phyloP scores from a whole-genome alignment of 495 filamentous ascomycete species.

The Sordaria brevicollis region DNA sequence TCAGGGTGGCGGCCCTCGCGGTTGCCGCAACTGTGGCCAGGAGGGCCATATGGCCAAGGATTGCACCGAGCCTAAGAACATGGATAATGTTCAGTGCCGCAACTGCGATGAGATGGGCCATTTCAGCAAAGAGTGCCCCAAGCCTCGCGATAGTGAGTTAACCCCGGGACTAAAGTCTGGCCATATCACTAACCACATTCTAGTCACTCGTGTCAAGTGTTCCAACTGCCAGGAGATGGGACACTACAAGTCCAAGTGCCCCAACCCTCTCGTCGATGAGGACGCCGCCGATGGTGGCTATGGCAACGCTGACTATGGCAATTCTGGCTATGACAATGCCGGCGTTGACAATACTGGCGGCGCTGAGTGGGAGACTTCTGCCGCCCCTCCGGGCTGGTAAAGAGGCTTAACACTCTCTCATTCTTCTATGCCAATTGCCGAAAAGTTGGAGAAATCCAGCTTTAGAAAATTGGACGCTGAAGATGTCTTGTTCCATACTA shows the following conservation, averaged over 20 bases:
- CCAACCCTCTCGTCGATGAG: constrained; percentile 31
- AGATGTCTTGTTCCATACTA: background rate
- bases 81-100: constrained; percentile 52
- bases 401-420: background rate
- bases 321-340: background rate
- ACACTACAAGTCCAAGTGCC: constrained; percentile 55
- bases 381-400: constrained; percentile 9
- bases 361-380: background rate
- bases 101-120: constrained; percentile 74
- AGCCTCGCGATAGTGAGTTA: constrained; percentile 59
- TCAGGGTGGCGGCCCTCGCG: constrained; percentile 35
- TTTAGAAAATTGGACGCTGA: background rate
- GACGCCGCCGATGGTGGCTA: constrained; percentile 9
- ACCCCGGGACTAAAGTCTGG: constrained; percentile 12
- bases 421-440: background rate
- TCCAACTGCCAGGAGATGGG: constrained; percentile 67
- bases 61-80: constrained; percentile 54
- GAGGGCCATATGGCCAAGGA: constrained; percentile 51
- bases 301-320: background rate
- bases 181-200: constrained; percentile 16
- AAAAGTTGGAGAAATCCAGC: background rate
- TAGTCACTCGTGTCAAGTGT: constrained; percentile 60
- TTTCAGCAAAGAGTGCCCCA: constrained; percentile 58
- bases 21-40: constrained; percentile 61
- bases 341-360: background rate